Evolutionary conservation across 331 rosid species (phyloP), one percentile per base, ranked within the genome.

Genomic region (Quercus phellos): DNA sequence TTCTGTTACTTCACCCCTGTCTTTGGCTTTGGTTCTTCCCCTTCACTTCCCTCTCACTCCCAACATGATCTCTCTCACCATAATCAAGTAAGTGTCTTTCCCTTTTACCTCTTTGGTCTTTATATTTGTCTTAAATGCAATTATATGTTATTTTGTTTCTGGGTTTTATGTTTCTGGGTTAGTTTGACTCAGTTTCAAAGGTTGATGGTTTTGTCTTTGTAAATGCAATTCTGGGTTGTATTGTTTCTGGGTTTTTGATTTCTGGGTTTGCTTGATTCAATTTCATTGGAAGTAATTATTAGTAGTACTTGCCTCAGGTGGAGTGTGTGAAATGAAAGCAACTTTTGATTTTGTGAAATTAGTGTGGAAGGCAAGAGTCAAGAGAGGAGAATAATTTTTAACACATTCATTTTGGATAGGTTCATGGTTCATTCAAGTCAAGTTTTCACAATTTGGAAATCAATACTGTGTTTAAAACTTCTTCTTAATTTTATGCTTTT

Each of bases 1-100:
- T 77, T 81, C 17, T 84, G 83, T 24, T 30, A 77, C 67, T 77
- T 85, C 30, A 78, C 77, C 24, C 84, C 89, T 74, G 85, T 84
- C 61, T 87, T 92, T 50, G 90, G 92, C 56, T 87, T 94, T 50
- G 90, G 90, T 78, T 85, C 84, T 60, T 86, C 88, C 51, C 94
- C 97, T 80, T 79, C 94, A 63, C 70, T 89, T 1, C 26, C 82
- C 30, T 68, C 91, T 54, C 82, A 76, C 54, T 56, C 86, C 72
- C 76, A 70, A 70, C 82, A 59, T 46, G 79, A 30, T 17, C 87
- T 26, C 43, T 86, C 77, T 73, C 85, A 14, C 16, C 68, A 14
- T 78, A 79, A 76, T 17, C 77, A 70, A 55, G 97, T 90, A 80
- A 54, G 80, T 73, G 34, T 9, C 77, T 81, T 38, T 60, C 5